phyloP scores from a whole-genome alignment of 495 filamentous ascomycete species.

The Trypethelium eluteriae region DNA sequence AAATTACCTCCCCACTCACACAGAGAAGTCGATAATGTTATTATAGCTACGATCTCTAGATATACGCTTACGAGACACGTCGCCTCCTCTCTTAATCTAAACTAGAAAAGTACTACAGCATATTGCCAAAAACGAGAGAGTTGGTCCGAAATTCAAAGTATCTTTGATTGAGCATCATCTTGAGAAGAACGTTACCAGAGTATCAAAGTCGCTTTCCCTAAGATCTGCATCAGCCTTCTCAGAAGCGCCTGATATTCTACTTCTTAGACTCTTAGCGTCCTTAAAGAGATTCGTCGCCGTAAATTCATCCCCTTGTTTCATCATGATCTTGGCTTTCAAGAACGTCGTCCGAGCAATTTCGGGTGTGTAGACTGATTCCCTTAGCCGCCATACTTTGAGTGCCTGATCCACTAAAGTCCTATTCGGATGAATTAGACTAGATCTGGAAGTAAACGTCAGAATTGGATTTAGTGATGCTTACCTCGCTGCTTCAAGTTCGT shows the following conservation, averaged over 20 bases:
- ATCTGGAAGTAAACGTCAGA: not conserved
- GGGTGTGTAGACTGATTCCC: not conserved
- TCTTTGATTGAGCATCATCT: not conserved
- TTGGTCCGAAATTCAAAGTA: not conserved
- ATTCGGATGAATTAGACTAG: not conserved
- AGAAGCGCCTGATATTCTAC: not conserved
- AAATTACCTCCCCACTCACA: too few relatives aligned
- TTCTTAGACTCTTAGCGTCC: not conserved
- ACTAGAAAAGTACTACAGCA: not conserved
- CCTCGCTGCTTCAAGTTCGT: not conserved
- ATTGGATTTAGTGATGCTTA: not conserved
- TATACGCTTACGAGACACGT: too few relatives aligned
- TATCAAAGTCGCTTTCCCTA: not conserved
- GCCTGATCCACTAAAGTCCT: not conserved
- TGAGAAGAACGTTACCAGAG: not conserved
- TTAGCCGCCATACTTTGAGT: not conserved
- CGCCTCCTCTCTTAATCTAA: too few relatives aligned
- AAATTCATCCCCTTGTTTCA: not conserved
- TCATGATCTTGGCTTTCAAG: not conserved
- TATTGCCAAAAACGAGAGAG: not conserved
- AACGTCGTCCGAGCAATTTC: not conserved
- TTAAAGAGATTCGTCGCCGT: not conserved
- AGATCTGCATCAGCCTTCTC: not conserved
- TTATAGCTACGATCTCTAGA: too few relatives aligned
- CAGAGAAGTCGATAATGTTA: too few relatives aligned